Evolutionary conservation across 2,329 filamentous ascomycete species (phyloP), one percentile per base, ranked within the genome.

Genomic region (Pseudocercospora eumusae): DNA sequence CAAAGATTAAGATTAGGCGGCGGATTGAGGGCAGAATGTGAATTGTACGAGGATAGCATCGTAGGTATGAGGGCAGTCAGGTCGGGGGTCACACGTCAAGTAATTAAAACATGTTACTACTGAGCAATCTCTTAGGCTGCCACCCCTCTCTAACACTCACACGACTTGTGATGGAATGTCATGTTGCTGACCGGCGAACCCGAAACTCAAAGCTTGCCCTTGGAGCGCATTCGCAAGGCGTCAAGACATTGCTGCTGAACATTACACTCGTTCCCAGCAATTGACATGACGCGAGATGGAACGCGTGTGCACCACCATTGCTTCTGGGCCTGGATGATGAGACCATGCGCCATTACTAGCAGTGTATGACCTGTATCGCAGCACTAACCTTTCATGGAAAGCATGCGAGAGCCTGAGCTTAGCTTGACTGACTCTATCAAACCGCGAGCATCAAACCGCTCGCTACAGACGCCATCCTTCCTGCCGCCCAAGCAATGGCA

Each of bases 1-100:
- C 86, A 90, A 86, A 75, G 93, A 98, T 76, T 99, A 88, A 58
- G 21, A 33, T 67, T 7, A 18, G 36, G 36, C 36, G n/a, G 15
- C 36, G n/a, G 44, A 13, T 13, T 49, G 20, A 2, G 44, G 20
- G 4, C 44, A 49, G 9, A 25, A 18, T 49, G 23, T 10, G 11
- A 49, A 21, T 21, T 49, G 23, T 49, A 25, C 44, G 44, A 25
- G 20, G 42, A 20, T 20, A 23, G 21, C 18, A 47, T 47, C 21
- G 8, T 49, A 49, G 20, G 44, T 49, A 49, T 49, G 15, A 49
- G 20, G 10, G 20, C 44, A 21, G 44, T 49, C 20, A n/a, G 23
- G 44, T 9, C 20, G 44, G 36, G 36, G n/a, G 36, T 15, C 15
- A 40, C 15, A 40, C 18, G 36, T 40, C 36, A 40, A 15, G 18